phyloP scores from a whole-genome alignment of 345 rosid genomes.

The Adansonia digitata region DNA sequence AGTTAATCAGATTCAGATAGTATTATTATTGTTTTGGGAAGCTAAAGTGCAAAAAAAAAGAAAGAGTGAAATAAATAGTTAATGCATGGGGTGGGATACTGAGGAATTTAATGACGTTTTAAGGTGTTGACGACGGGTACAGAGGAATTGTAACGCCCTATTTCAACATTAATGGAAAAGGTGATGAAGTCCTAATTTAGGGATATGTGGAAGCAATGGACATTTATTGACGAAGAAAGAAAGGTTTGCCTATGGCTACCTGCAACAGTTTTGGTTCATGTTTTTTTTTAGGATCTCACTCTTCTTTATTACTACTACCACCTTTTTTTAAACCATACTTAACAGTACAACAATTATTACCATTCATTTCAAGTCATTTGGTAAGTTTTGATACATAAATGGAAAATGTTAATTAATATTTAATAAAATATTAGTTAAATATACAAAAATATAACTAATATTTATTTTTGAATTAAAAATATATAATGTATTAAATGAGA shows the following conservation, averaged over 20 bases:
- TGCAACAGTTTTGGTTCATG: not conserved
- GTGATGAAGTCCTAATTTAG: not conserved
- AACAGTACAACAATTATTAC: not conserved
- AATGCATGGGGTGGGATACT: not conserved
- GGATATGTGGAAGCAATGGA: not conserved
- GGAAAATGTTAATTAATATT: not conserved
- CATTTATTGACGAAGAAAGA: constrained; percentile 18
- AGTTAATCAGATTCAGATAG: too few relatives aligned
- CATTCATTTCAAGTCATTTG: not conserved
- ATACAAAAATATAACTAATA: too few relatives aligned
- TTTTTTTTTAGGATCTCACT: constrained; percentile 1
- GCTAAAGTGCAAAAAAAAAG: not conserved
- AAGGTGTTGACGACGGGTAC: not conserved
- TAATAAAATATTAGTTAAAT: too few relatives aligned
- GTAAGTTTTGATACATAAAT: not conserved
- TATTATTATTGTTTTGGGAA: not conserved
- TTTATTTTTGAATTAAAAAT: too few relatives aligned
- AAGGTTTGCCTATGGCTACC: not conserved
- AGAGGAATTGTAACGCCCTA: constrained; percentile 11
- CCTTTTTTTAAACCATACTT: not conserved
- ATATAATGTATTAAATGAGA: too few relatives aligned
- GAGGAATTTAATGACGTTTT: constrained; percentile 16
- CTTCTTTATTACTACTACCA: not conserved
- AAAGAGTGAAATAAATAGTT: too few relatives aligned
- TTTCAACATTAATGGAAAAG: constrained; percentile 8